Conservation (phyloP, 768 basidiomycete genomes). For the Baorangia bicolor region DNA sequence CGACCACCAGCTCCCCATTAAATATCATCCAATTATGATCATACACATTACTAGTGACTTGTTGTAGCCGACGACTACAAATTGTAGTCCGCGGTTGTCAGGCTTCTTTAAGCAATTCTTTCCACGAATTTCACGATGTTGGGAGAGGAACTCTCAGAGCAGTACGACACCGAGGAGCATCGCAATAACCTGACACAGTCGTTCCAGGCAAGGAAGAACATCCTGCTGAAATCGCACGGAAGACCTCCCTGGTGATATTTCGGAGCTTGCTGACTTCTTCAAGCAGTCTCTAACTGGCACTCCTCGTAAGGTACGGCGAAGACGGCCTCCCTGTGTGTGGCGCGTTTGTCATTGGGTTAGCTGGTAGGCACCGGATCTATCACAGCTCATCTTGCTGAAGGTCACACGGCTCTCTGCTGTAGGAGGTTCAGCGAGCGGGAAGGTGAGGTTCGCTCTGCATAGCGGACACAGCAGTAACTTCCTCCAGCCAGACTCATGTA, state of each 20-base stretch:
- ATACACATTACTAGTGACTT: not conserved
- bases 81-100: constrained; percentile 5
- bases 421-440: constrained; percentile 88
- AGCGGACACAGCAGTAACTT: constrained; percentile 1
- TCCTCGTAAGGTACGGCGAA: constrained; percentile 64
- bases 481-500: constrained; percentile 66
- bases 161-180: constrained; percentile 21
- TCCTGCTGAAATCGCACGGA: constrained; percentile 78
- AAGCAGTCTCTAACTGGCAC: constrained; percentile 11
- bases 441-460: constrained; percentile 46
- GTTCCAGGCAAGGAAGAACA: constrained; percentile 58
- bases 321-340: constrained; percentile 67
- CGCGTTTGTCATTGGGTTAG: constrained; percentile 84
- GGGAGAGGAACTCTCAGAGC: constrained; percentile 27
- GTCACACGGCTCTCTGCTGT: constrained; percentile 4
- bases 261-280: constrained; percentile 2
- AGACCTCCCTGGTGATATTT: constrained; percentile 72
- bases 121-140: constrained; percentile 18
- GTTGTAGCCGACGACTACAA: constrained; percentile 34
- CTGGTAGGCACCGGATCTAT: constrained; percentile 49
- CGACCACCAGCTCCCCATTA: not conserved
- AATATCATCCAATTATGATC: constrained; percentile 3
- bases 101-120: not conserved
- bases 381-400: not conserved
- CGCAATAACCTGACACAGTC: constrained; percentile 17